Evolutionary conservation across 1,284 basidiomycete genomes (phyloP).

Genomic region (Crucibulum cyathiforme): DNA sequence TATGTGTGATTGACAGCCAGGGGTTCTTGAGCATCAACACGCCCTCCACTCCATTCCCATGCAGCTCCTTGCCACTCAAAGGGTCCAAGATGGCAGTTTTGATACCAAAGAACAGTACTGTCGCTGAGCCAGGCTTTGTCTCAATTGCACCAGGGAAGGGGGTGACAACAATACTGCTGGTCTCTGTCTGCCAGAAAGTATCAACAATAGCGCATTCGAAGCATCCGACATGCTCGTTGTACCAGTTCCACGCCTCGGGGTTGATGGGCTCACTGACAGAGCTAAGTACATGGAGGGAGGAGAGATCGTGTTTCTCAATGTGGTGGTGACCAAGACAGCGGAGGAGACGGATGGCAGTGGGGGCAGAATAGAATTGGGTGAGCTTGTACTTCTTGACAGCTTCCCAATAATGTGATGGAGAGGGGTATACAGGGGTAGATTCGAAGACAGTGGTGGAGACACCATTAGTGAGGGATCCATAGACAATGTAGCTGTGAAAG

Average conservation of each 20-base stretch:
- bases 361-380: slow-evolving; percentile 95
- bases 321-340: slow-evolving; percentile 87
- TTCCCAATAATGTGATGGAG: slow-evolving; percentile 96
- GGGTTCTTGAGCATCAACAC: slow-evolving; percentile 87
- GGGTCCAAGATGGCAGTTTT: slow-evolving; percentile 91
- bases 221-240: slow-evolving; percentile 92
- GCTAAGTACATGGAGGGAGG: slow-evolving; percentile 86
- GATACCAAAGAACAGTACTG: slow-evolving; percentile 97
- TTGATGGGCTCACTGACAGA: slow-evolving; percentile 99
- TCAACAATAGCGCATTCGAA: slow-evolving; percentile 94
- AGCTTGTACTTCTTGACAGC: slow-evolving; percentile 92
- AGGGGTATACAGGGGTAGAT: slow-evolving; percentile 96
- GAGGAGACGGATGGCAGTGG: slow-evolving; percentile 92
- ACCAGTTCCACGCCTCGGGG: slow-evolving; percentile 99
- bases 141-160: slow-evolving; percentile 95
- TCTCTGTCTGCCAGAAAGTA: slow-evolving; percentile 98
- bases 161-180: slow-evolving; percentile 93
- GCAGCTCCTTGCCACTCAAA: slow-evolving; percentile 74
- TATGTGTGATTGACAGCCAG: slow-evolving; percentile 97
- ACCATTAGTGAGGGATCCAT: slow-evolving; percentile 93
- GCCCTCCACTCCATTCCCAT: slow-evolving; percentile 89
- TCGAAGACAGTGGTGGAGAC: slow-evolving; percentile 95
- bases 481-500: slow-evolving; percentile 87
- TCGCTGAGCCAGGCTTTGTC: slow-evolving; percentile 96
- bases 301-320: slow-evolving; percentile 86